Evolutionary conservation across 2,329 filamentous ascomycete species (phyloP).

Genomic region (Pseudogymnoascus sp.): DNA sequence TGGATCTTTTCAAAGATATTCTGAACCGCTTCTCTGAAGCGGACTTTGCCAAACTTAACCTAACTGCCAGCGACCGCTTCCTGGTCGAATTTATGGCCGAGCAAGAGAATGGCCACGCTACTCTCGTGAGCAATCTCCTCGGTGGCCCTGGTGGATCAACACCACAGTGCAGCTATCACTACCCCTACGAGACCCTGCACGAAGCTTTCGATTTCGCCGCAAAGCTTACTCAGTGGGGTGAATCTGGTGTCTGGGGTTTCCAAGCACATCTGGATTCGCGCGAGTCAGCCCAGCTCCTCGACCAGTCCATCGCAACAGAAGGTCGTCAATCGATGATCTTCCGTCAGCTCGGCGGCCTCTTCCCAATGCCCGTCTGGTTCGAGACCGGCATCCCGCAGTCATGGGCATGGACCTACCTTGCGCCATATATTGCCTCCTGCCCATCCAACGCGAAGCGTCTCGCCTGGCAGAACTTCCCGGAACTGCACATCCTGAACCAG

Average conservation of each 20-base stretch:
- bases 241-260: conserved; percentile 75
- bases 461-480: conserved; percentile 78
- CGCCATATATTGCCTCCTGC: conserved; percentile 73
- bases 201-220: conserved; percentile 81
- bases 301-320: conserved; percentile 71
- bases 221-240: conserved; percentile 75
- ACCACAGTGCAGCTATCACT: conserved; percentile 70
- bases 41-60: conserved; percentile 61
- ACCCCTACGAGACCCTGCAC: conserved; percentile 64
- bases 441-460: conserved; percentile 65
- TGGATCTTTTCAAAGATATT: conserved; percentile 74
- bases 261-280: conserved; percentile 69
- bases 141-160: conserved; percentile 53
- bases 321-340: conserved; percentile 79
- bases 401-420: conserved; percentile 75
- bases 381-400: conserved; percentile 72
- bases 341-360: conserved; percentile 71
- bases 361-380: conserved; percentile 79
- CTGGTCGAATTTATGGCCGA: conserved; percentile 70
- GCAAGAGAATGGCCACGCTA: conserved; percentile 72
- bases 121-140: conserved; percentile 69
- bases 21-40: conserved; percentile 59
- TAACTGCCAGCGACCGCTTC: conserved; percentile 60
- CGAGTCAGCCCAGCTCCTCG: conserved; percentile 62
- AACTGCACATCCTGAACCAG: conserved; percentile 64